Conservation (phyloP, 2,329 filamentous ascomycete species). For the Curvularia verruculosa region DNA sequence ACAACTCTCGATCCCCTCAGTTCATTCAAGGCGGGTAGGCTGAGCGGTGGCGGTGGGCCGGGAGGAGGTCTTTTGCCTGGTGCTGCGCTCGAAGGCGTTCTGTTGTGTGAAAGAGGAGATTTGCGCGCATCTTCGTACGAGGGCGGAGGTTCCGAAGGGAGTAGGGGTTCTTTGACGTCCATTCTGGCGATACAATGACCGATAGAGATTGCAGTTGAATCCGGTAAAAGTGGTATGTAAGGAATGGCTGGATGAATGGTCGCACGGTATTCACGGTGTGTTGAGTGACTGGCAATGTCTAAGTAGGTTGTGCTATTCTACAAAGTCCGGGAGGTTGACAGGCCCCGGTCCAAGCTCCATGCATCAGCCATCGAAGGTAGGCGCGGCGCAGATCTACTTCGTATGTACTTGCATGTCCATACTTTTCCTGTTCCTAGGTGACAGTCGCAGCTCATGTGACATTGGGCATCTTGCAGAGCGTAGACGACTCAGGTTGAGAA, state of each 20-base stretch:
- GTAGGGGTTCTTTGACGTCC: constrained; percentile 22
- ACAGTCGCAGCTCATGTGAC: not conserved
- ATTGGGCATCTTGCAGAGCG: not conserved
- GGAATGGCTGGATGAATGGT: not conserved
- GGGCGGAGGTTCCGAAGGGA: constrained; percentile 52
- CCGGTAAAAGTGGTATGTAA: not conserved
- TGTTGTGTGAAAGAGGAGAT: constrained; percentile 25
- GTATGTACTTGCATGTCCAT: not conserved
- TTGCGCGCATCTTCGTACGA: constrained; percentile 50
- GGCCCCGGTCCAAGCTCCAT: constrained; percentile 11
- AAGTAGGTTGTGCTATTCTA: not conserved
- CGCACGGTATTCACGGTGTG: not conserved
- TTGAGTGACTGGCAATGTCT: constrained; percentile 1
- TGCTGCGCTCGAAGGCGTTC: constrained; percentile 23
- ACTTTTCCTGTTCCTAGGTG: not conserved
- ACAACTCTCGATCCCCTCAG: constrained; percentile 82
- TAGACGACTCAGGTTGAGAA: not conserved
- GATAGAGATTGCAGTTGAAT: not conserved
- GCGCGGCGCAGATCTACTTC: constrained; percentile 2
- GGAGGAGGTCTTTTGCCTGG: constrained; percentile 24
- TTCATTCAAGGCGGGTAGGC: constrained; percentile 77
- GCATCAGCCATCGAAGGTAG: constrained; percentile 6
- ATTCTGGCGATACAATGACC: not conserved
- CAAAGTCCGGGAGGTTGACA: constrained; percentile 1
- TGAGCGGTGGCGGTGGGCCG: constrained; percentile 67